phyloP scores from a whole-genome alignment of 805 yeast genomes.

The Citeromyces nyonsensis region DNA sequence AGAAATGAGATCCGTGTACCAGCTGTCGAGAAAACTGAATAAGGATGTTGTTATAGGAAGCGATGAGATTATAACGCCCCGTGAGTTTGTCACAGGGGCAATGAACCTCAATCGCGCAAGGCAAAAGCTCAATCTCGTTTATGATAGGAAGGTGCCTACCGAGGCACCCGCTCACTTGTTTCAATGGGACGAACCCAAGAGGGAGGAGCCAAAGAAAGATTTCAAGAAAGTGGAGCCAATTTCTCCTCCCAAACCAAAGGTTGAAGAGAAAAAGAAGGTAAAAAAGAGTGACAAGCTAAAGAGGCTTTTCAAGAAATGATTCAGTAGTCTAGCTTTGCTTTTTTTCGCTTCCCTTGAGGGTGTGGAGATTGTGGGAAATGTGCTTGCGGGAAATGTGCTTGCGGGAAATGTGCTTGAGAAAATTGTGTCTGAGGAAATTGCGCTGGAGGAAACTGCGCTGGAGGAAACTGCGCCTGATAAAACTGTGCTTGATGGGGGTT shows the following conservation, averaged over 20 bases:
- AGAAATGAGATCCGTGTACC: conserved; percentile 66
- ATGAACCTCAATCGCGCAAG: conserved; percentile 19
- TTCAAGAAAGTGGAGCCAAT: not conserved
- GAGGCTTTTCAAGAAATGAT: too few species aligned
- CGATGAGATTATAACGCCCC: conserved; percentile 52
- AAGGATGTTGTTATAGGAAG: conserved; percentile 75
- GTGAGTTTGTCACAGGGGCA: conserved; percentile 19
- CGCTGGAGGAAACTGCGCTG: too few species aligned
- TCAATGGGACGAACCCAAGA: conserved; percentile 8
- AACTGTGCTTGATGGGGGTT: too few species aligned
- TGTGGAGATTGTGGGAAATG: too few species aligned
- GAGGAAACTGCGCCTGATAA: too few species aligned
- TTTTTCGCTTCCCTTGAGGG: too few species aligned
- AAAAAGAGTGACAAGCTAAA: not conserved
- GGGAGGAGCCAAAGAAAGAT: not conserved
- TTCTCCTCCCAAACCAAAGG: not conserved
- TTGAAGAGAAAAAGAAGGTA: conserved; percentile 1
- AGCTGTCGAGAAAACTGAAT: conserved; percentile 41
- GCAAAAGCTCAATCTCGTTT: conserved; percentile 22
- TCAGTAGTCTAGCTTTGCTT: too few species aligned
- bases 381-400: too few species aligned
- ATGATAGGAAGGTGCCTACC: conserved; percentile 15
- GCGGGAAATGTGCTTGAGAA: too few species aligned
- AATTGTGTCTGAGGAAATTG: too few species aligned
- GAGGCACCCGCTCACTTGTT: conserved; percentile 27